phyloP scores from a whole-genome alignment of 768 basidiomycete species.

The Boletus vermiculosoides region DNA sequence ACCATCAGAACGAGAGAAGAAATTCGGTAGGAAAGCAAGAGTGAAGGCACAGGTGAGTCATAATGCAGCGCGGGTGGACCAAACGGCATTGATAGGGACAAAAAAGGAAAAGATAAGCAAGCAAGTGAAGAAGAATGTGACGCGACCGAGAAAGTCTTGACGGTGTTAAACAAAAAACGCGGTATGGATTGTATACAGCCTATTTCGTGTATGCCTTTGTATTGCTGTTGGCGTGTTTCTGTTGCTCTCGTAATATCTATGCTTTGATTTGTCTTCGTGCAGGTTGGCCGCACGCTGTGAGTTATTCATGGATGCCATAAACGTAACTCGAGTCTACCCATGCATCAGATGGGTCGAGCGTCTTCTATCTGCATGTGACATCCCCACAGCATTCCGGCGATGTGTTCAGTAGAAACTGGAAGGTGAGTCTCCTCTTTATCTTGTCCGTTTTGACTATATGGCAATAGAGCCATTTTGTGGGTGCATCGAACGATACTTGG shows the following conservation, averaged over 20 bases:
- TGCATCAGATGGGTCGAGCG: neutral
- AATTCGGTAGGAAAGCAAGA: constrained; percentile 40
- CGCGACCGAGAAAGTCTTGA: constrained; percentile 29
- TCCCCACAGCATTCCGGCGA: neutral
- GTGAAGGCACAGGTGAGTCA: constrained; percentile 40
- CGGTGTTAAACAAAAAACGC: neutral
- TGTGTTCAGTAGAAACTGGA: neutral
- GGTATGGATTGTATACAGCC: constrained; percentile 9
- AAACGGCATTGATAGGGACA: constrained; percentile 1
- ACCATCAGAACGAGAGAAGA: constrained; percentile 33
- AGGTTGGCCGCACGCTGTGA: neutral
- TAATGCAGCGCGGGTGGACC: neutral
- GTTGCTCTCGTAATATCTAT: constrained; percentile 8
- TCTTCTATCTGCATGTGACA: neutral
- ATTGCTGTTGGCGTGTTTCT: constrained; percentile 16
- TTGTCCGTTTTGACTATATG: neutral
- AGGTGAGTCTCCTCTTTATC: neutral
- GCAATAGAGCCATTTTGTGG: neutral
- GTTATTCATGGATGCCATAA: neutral
- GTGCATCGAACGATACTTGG: neutral
- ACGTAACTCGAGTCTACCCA: neutral
- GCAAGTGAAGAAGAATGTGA: constrained; percentile 22
- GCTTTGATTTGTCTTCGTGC: constrained; percentile 2
- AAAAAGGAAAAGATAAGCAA: constrained; percentile 33
- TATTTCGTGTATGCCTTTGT: constrained; percentile 9